A percentile compares a stretch with the other conserved stretches of the same genome.
phyloP scores from a whole-genome alignment of 306 rosid species.

The Acacia melanoxylon region DNA sequence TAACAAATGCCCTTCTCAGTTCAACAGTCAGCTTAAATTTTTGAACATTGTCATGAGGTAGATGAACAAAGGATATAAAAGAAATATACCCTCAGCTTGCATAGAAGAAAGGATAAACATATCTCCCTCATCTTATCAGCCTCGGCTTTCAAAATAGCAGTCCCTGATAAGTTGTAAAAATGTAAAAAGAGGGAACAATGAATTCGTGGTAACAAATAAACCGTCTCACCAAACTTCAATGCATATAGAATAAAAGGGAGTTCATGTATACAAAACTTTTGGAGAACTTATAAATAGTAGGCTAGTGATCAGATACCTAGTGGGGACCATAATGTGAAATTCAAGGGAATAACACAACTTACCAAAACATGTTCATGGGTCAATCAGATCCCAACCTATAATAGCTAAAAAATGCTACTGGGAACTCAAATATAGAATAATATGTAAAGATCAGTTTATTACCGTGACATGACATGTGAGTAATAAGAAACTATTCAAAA shows the following conservation, averaged over 20 bases:
- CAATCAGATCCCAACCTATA: background rate
- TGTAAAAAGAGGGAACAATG: background rate
- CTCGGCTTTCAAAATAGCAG: constrained; percentile 67
- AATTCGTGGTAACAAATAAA: background rate
- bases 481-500: background rate
- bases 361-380: background rate
- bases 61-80: constrained; percentile 1
- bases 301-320: background rate
- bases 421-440: background rate
- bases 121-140: constrained; percentile 59
- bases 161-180: constrained; percentile 50
- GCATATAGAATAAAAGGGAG: background rate
- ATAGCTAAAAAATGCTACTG: background rate
- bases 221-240: background rate
- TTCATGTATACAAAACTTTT: background rate
- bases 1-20: background rate
- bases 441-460: background rate
- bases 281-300: background rate
- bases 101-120: constrained; percentile 61
- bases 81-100: constrained; percentile 56
- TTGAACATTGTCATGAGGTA: background rate
- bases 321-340: constrained; percentile 3
- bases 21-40: background rate
- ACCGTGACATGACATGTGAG: background rate
- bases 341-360: background rate